These are phyloP conservation scores for Penicillium lagena DNA, from an alignment of 495 filamentous ascomycete genomes.

Conservation along the genomic window DNA sequence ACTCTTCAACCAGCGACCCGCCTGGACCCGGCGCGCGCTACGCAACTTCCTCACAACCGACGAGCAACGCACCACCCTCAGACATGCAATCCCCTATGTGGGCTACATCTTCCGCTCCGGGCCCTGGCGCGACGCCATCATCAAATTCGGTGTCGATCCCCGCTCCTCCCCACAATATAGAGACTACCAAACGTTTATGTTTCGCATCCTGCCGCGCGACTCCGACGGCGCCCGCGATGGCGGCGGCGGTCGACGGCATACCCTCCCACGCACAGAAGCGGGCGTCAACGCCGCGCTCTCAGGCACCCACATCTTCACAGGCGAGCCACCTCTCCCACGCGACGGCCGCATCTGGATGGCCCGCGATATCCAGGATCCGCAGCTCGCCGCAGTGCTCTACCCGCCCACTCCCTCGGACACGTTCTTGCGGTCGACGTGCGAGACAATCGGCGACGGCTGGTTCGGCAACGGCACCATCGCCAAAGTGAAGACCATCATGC, in stretches of 20 bases:
- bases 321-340: slow-evolving; percentile 49
- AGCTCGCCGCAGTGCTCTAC: slow-evolving; percentile 17
- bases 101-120: slow-evolving; percentile 87
- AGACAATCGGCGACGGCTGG: slow-evolving; percentile 68
- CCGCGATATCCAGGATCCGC: slow-evolving; percentile 79
- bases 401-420: slow-evolving; percentile 9
- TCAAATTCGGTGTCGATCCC: slow-evolving; percentile 82
- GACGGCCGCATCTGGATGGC: slow-evolving; percentile 90
- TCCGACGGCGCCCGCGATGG: slow-evolving; percentile 76
- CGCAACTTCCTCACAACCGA: slow-evolving; percentile 50
- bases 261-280: slow-evolving; percentile 13
- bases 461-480: slow-evolving; percentile 69
- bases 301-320: slow-evolving; percentile 74
- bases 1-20: slow-evolving; percentile 65
- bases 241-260: slow-evolving; percentile 50
- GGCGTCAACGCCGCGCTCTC: slow-evolving; percentile 6
- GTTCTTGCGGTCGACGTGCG: slow-evolving; percentile 41
- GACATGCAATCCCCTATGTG: slow-evolving; percentile 64
- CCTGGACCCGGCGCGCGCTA: slow-evolving; percentile 78
- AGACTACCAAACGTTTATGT: slow-evolving; percentile 81
- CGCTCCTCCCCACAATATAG: slow-evolving; percentile 67
- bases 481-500: slow-evolving; percentile 81
- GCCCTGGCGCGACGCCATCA: slow-evolving; percentile 82
- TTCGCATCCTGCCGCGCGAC: slow-evolving; percentile 64
- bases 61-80: slow-evolving; percentile 51